Percentiles rank a stretch among this genome's conserved stretches.
phyloP scores from a whole-genome alignment of 2,329 filamentous ascomycete species.

The Phaeosphaeriaceae sp. region DNA sequence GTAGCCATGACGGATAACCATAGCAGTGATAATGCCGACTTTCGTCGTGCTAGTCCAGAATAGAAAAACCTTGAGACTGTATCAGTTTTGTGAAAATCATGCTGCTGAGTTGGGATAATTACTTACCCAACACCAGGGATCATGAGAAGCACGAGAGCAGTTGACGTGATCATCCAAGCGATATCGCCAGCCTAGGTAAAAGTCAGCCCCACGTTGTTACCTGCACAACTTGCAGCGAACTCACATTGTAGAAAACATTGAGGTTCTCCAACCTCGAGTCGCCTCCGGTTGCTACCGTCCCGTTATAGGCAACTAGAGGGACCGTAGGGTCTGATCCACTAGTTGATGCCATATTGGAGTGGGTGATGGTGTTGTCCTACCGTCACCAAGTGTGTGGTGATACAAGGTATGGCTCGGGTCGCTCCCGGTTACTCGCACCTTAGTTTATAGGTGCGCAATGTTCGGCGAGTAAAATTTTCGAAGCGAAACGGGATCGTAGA shows the following conservation, averaged over 20 bases:
- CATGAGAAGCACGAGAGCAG: constrained; percentile 87
- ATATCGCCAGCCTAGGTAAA: constrained; percentile 73
- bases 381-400: background rate
- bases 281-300: constrained; percentile 69
- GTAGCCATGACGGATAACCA: constrained; percentile 84
- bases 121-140: constrained; percentile 81
- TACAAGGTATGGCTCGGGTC: constrained; percentile 3
- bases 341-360: constrained; percentile 29
- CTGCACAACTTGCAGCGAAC: constrained; percentile 30
- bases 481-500: constrained; percentile 6
- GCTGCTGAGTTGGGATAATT: constrained; percentile 10
- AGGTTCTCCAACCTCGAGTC: constrained; percentile 71
- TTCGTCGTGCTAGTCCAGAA: constrained; percentile 85
- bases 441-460: background rate
- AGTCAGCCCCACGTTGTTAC: constrained; percentile 34
- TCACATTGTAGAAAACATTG: constrained; percentile 83
- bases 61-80: constrained; percentile 76
- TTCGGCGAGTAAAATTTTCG: background rate
- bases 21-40: constrained; percentile 85
- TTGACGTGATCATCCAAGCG: constrained; percentile 77
- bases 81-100: constrained; percentile 3
- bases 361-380: constrained; percentile 14
- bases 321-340: constrained; percentile 38
- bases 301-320: constrained; percentile 58
- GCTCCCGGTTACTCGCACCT: background rate